phyloP scores from a whole-genome alignment of 163 green algal genomes.

The Prototheca wickerhamii region DNA sequence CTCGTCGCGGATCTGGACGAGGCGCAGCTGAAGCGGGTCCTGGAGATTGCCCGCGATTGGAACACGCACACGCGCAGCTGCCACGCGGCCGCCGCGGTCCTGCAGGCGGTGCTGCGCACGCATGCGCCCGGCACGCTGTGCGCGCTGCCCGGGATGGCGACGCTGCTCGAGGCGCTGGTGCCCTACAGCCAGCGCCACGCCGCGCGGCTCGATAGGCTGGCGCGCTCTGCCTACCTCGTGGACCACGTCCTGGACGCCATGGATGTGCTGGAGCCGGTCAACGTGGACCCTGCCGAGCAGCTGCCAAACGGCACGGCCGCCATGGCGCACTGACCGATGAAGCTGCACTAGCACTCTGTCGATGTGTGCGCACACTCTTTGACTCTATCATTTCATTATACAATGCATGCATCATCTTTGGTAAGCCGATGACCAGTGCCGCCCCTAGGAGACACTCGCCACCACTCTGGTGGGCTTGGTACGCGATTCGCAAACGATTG shows the following conservation, averaged over 20 bases:
- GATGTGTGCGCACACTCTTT: no score
- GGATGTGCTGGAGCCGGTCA: conserved; percentile 49
- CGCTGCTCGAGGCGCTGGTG: conserved; percentile 61
- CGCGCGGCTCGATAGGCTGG: conserved; percentile 51
- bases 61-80: conserved; percentile 78
- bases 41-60: conserved; percentile 76
- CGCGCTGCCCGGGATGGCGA: conserved; percentile 32
- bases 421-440: no score
- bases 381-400: no score
- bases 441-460: no score
- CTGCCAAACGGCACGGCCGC: neutral
- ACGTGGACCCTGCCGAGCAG: neutral
- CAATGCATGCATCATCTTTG: no score
- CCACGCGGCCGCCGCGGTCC: conserved; percentile 55
- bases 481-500: no score
- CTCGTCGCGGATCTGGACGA: neutral
- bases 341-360: no score
- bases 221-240: conserved; percentile 69
- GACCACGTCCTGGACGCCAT: conserved; percentile 79
- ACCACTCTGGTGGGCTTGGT: no score
- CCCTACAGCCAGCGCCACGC: conserved; percentile 83
- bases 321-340: neutral
- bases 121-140: conserved; percentile 28
- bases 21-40: conserved; percentile 30
- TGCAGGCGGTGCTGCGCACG: conserved; percentile 40